A percentile compares a stretch with the other conserved stretches of the same genome.
phyloP scores from a whole-genome alignment of 2,329 filamentous ascomycete genomes.

The Xylaria sp. region DNA sequence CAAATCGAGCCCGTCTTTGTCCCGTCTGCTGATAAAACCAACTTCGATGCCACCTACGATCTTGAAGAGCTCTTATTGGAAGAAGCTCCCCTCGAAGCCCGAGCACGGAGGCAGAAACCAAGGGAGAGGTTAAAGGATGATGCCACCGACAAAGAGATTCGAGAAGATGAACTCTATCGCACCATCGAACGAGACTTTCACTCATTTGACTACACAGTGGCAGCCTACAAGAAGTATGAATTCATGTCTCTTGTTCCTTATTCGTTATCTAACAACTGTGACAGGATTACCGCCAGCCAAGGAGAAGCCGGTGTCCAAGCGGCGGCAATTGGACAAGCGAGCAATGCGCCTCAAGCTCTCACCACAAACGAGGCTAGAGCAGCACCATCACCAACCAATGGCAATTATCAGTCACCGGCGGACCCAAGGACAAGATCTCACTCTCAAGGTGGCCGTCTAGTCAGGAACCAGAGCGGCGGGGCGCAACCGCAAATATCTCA shows the following conservation, averaged over 20 bases:
- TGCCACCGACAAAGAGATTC: slow-evolving; percentile 92
- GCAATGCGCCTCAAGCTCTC: slow-evolving; percentile 57
- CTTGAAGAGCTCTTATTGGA: slow-evolving; percentile 92
- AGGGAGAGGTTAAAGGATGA: slow-evolving; percentile 91
- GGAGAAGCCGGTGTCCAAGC: slow-evolving; percentile 41
- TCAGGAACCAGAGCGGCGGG: slow-evolving; percentile 22
- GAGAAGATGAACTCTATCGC: slow-evolving; percentile 91
- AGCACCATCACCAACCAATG: slow-evolving; percentile 49
- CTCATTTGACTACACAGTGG: slow-evolving; percentile 92
- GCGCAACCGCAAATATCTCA: slow-evolving; percentile 40
- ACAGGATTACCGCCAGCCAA: slow-evolving; percentile 53
- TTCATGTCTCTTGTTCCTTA: neutral
- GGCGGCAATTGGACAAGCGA: slow-evolving; percentile 40
- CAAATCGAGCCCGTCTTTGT: slow-evolving; percentile 91
- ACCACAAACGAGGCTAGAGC: slow-evolving; percentile 63
- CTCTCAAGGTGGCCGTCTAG: slow-evolving; percentile 29
- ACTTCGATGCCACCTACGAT: slow-evolving; percentile 98
- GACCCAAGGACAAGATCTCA: slow-evolving; percentile 32
- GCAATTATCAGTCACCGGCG: slow-evolving; percentile 36
- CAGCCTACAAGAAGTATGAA: slow-evolving; percentile 76
- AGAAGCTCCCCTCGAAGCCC: slow-evolving; percentile 92
- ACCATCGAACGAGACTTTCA: slow-evolving; percentile 95
- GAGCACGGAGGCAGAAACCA: slow-evolving; percentile 92
- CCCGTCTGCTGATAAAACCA: slow-evolving; percentile 96
- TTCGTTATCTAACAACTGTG: slow-evolving; percentile 20